Conservation (phyloP, 2,329 filamentous ascomycete species). For the Pleomassaria siparia region DNA sequence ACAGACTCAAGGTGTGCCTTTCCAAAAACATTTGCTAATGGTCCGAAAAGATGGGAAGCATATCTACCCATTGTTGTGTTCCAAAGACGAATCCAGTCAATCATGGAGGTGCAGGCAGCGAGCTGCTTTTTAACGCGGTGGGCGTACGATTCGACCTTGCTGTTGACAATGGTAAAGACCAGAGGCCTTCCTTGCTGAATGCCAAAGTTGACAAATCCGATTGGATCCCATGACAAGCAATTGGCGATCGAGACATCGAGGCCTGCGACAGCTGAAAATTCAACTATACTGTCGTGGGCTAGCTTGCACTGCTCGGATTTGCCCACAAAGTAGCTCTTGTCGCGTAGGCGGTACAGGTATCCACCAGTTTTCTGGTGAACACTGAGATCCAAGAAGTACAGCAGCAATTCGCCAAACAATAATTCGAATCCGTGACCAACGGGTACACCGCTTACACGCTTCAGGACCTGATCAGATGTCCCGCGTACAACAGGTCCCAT, state of each 20-base stretch:
- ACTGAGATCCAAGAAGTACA: conserved; percentile 32
- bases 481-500: conserved; percentile 24
- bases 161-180: conserved; percentile 11
- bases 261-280: conserved; percentile 17
- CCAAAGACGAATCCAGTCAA: conserved; percentile 33
- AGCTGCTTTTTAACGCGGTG: conserved; percentile 24
- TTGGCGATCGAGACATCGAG: not conserved
- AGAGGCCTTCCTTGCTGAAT: not conserved
- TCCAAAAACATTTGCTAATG: conserved; percentile 27
- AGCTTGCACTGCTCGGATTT: conserved; percentile 12
- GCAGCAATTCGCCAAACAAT: conserved; percentile 29
- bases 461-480: conserved; percentile 17
- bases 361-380: conserved; percentile 17
- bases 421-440: conserved; percentile 23
- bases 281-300: conserved; percentile 7
- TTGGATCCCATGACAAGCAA: not conserved
- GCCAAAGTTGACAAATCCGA: conserved; percentile 12
- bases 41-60: conserved; percentile 28
- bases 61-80: conserved; percentile 29
- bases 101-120: conserved; percentile 16
- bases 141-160: conserved; percentile 20
- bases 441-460: conserved; percentile 23
- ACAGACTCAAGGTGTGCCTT: conserved; percentile 25
- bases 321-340: conserved; percentile 28
- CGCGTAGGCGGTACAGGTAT: conserved; percentile 26